Percentiles rank a stretch among this genome's conserved stretches.
These are phyloP conservation scores for Phylloporus arenicola DNA, from an alignment of 768 basidiomycete species.

Conservation along the genomic window DNA sequence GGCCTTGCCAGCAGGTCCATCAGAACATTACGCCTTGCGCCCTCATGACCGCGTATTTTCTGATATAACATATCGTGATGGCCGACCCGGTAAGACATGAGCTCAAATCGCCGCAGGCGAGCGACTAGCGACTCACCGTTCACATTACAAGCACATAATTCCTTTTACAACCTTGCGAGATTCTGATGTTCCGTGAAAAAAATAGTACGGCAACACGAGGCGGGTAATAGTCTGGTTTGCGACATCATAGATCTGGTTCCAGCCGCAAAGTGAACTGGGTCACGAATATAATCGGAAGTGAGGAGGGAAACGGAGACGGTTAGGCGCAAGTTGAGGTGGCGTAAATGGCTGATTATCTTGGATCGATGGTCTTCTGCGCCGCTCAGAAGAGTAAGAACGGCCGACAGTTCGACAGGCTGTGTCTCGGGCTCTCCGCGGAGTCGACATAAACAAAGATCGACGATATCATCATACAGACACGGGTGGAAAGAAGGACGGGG, in stretches of 20 bases:
- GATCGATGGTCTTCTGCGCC: not conserved
- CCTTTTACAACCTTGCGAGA: not conserved
- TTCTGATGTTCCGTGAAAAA: not conserved
- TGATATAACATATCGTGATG: not conserved
- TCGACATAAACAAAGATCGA: not conserved
- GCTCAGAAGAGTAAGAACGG: not conserved
- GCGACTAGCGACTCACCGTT: not conserved
- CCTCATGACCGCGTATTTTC: slow-evolving; percentile 1
- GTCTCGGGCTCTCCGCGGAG: not conserved
- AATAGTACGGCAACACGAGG: not conserved
- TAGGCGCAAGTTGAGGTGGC: not conserved
- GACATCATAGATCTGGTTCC: not conserved
- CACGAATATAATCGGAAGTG: not conserved
- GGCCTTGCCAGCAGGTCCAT: not conserved
- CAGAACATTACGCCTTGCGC: not conserved
- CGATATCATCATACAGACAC: not conserved
- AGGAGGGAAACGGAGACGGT: not conserved
- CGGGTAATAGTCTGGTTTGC: not conserved
- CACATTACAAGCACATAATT: not conserved
- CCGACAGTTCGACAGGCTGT: not conserved
- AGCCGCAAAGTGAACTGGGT: not conserved
- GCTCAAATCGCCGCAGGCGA: not conserved
- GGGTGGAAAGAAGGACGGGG: not conserved
- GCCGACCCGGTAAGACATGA: not conserved
- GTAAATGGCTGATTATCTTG: not conserved